Conservation (phyloP, 306 rosid genomes). For the Quercus glauca region DNA sequence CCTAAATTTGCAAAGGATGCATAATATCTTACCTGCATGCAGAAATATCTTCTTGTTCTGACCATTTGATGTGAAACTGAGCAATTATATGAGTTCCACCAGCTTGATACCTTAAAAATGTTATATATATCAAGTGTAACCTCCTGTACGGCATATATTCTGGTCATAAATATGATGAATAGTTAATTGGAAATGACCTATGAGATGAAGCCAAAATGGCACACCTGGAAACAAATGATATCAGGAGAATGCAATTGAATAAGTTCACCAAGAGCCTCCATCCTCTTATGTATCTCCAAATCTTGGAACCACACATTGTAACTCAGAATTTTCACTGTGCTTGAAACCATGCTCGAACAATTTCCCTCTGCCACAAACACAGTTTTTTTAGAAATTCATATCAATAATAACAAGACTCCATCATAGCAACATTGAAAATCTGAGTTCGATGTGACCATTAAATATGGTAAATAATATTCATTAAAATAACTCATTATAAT, state of each 20-base stretch:
- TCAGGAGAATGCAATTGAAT: slow-evolving; percentile 70
- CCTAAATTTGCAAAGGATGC: no score
- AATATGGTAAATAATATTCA: background rate
- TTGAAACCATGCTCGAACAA: slow-evolving; percentile 22
- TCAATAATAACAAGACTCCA: background rate
- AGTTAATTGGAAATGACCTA: no score
- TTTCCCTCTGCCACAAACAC: slow-evolving; percentile 31
- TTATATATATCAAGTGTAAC: no score
- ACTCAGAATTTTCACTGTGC: slow-evolving; percentile 51
- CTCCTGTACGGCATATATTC: no score
- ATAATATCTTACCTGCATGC: no score
- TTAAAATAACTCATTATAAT: background rate
- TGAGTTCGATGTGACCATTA: background rate
- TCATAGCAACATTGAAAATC: background rate
- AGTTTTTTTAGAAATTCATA: background rate
- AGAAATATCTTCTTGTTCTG: no score
- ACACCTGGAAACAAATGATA: slow-evolving; percentile 13
- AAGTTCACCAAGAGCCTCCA: slow-evolving; percentile 79
- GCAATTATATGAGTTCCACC: no score
- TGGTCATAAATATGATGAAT: no score
- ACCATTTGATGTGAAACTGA: no score
- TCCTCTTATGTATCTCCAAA: slow-evolving; percentile 66
- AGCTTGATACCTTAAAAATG: no score
- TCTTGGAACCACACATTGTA: slow-evolving; percentile 94
- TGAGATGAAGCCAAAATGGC: no score